Evolutionary conservation across 1,284 basidiomycete genomes (phyloP), one percentile per base, ranked within the genome.

Genomic region (Cryptococcus sp.): DNA sequence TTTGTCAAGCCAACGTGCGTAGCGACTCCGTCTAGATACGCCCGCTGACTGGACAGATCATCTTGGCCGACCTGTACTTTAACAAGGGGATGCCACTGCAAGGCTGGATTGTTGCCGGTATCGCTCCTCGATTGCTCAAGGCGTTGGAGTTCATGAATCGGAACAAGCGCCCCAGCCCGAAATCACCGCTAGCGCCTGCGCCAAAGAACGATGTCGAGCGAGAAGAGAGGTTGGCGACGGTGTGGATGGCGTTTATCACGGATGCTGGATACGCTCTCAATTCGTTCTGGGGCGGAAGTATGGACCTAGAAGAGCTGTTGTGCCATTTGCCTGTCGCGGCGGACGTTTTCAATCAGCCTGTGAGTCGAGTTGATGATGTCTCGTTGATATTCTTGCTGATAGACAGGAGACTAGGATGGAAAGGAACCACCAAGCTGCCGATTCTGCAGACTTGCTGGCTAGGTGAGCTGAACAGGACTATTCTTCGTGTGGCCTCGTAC

Each of bases 181-280:
- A 71, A 46, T 58, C 58, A 6, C 56, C 62, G 1, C 34, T 71
- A 25, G 35, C 66, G 37, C 28, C 50, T 2, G 55, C 48, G 0
- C 44, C 66, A 0, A 40, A 45, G 12, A 58, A 43, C 23, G 54
- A 55, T 24, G 41, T 55, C 7, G 60, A 66, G 23, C 55, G 67
- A 10, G 66, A 72, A 49, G 63, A 68, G 40, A 55, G 69, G 9
- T 23, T 64, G 5, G 62, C 60, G 4, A 67, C 63, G 0, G 53
- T 63, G 0, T 70, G 69, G 69, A 50, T 63, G 43, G 56, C 67
- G 0, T 66, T 65, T 43, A 42, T 66, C 12, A 31, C 45, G 12
- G 69, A 72, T 32, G 39, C 64, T 2, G 53, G 60, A 1, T 65
- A 65, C 36, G 40, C 60, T 1, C 31, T 63, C 24, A 68, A 67